Evolutionary conservation across 2,329 filamentous ascomycete genomes (phyloP), one percentile per base, ranked within the genome.

Genomic region (Colletotrichum scovillei): DNA sequence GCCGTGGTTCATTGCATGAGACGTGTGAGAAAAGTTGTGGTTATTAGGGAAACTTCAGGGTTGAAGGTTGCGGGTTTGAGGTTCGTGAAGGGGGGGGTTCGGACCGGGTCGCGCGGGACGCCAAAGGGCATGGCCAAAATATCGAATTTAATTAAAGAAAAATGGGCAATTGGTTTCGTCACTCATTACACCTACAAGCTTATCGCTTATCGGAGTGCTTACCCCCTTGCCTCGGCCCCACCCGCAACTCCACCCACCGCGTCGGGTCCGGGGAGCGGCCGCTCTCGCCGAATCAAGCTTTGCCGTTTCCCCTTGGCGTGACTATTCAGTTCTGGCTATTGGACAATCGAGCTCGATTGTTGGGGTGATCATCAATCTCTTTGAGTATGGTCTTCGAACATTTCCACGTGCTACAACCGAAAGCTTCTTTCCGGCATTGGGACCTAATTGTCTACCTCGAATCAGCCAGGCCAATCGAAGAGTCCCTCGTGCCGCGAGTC

Each of bases 1-100:
- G 14, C 74, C 53, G 55, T 69, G 63, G 26, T 67, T 76, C 75
- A 76, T 76, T 53, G 75, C 75, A 76, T 76, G 30, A 56, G 38
- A 55, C 16, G 64, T 58, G 28, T 52, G 26, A 24, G 52, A 35
- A 28, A 26, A 42, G 32, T 28, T 55, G 64, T 42, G 63, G 63
- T 24, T 32, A 30, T 9, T n/a, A 26, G 11, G 58, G 49, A 24
- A 16, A n/a, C 16, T 42, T 11, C 46, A 28, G 57, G 22, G 22
- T 24, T 30, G 24, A 22, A n/a, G 42, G 19, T 14, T 63, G 42
- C 38, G 42, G 38, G 16, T 57, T 52, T 38, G 22, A 26, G 57
- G 42, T 42, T 46, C 30, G 53, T 63, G 52, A 19, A 30, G 26
- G n/a, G 30, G 30, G 30, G 42, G 68, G 26, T n/a, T 49, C 42